These are phyloP conservation scores for Areca catechu DNA, from an alignment of 176 grass and related monocot genomes.

Conservation along the genomic window DNA sequence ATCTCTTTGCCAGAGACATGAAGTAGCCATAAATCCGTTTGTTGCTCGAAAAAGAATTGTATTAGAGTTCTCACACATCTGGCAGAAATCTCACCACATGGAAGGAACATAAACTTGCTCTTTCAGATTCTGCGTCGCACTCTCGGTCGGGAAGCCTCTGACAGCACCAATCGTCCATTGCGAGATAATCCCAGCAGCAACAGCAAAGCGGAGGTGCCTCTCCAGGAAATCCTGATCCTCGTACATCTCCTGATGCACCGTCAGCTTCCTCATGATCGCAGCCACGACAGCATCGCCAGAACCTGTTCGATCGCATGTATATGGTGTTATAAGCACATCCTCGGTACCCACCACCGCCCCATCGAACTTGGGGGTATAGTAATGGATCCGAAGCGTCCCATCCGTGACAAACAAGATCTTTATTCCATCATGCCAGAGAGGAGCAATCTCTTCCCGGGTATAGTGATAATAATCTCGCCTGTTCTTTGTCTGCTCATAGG, in stretches of 20 bases:
- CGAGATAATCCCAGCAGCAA: conserved; percentile 85
- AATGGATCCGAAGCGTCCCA: conserved; percentile 78
- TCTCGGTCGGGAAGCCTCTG: conserved; percentile 83
- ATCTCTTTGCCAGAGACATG: no score
- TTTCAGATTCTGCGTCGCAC: conserved; percentile 78
- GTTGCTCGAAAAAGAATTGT: no score
- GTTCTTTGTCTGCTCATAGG: conserved; percentile 50
- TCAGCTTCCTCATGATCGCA: conserved; percentile 66
- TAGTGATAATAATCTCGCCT: conserved; percentile 53
- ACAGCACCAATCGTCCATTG: conserved; percentile 84
- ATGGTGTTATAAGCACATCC: conserved; percentile 65
- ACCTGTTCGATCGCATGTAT: conserved; percentile 75
- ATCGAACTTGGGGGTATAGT: conserved; percentile 72
- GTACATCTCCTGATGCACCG: conserved; percentile 59
- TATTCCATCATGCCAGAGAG: conserved; percentile 72
- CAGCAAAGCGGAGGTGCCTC: conserved; percentile 65
- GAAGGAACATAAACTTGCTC: conserved; percentile 82
- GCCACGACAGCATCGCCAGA: conserved; percentile 85
- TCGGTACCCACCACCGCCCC: conserved; percentile 62
- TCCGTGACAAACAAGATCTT: conserved; percentile 66
- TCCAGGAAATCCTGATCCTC: conserved; percentile 68
- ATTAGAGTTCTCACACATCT: no score
- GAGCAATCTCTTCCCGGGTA: conserved; percentile 58
- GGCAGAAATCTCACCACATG: conserved; percentile 38
- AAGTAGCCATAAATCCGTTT: no score